Evolutionary conservation across 768 basidiomycete species (phyloP).

Genomic region (Boletus pseudopeckii): DNA sequence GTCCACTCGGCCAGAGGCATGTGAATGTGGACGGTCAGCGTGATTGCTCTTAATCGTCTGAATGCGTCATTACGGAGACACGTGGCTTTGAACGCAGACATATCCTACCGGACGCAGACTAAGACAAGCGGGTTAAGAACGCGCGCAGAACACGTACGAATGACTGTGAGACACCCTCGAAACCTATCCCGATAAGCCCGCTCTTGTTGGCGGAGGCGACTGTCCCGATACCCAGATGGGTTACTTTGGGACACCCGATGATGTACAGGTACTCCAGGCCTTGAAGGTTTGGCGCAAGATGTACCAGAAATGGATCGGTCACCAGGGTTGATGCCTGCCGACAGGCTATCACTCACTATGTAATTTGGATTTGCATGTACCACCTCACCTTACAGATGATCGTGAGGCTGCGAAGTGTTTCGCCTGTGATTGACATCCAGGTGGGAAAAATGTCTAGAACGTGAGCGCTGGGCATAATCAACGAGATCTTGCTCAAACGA

Average conservation of each 20-base stretch:
- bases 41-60: constrained; percentile 49
- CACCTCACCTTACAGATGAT: constrained; percentile 64
- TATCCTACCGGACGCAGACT: constrained; percentile 42
- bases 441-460: constrained; percentile 48
- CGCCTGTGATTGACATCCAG: constrained; percentile 49
- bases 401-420: constrained; percentile 53
- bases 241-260: constrained; percentile 67
- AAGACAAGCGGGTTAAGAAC: not conserved
- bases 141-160: constrained; percentile 45
- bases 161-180: constrained; percentile 59
- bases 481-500: constrained; percentile 50
- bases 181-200: constrained; percentile 51
- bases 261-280: constrained; percentile 57
- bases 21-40: constrained; percentile 47
- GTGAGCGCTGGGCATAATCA: constrained; percentile 70
- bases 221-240: constrained; percentile 54
- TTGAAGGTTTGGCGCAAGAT: constrained; percentile 46
- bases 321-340: constrained; percentile 52
- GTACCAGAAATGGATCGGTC: constrained; percentile 52
- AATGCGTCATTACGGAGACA: constrained; percentile 39
- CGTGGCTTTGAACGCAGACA: constrained; percentile 40
- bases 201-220: constrained; percentile 42
- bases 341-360: not conserved
- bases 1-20: constrained; percentile 44
- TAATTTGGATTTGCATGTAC: not conserved